Base-by-base conservation (phyloP, 768 basidiomycete genomes). In the Inosperma sp. region DNA sequence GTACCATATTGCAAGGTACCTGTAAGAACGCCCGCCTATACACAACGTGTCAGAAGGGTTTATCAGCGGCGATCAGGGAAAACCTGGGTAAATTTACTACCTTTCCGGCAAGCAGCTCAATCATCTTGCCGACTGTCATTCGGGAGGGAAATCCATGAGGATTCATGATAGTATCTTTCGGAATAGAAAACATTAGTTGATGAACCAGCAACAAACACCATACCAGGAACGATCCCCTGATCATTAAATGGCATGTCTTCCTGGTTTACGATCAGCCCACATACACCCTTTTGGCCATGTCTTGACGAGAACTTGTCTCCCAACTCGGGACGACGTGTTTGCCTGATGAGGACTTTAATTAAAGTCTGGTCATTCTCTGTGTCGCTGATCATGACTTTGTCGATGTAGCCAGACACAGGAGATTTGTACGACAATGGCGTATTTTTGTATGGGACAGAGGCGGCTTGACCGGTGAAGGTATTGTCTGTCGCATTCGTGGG, bases 111-210 rank as follows among this genome's bases (percentile, higher is more conserved):
- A 99, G 72, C 17, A 97, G 75, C 68, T 99, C 96, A 47, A 99
- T 96, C 96, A 99, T 99, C 75, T 99, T 99, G 42, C 96, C 96
- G 23, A 99, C 96, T 21, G 96, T 99, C 93, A 94, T 97, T 48
- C 95, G 89, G 51, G 92, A 95, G 4, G 96, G 96, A 77, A 99
- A 98, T 62, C 96, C 96, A 69, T 99, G 96, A 3, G 96, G 96
- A 66, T 99, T 99, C 95, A 99, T 98, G 72, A 99, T 96, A 14
- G 94, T 92, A 69, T 99, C 95, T 87, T 16, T 25, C 27, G 19
- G 29, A 33, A 52, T 49, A 40, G 67, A 36, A 8, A 45, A 41
- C 44, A 59, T 40, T 22, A 55, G 29, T 51, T 29, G 39, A 54
- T 17, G 23, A 34, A 41, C 51, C 34, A 42, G 42, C 36, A 51